Evolutionary conservation across 495 filamentous ascomycete genomes (phyloP).

Genomic region (Penicillium lividum): DNA sequence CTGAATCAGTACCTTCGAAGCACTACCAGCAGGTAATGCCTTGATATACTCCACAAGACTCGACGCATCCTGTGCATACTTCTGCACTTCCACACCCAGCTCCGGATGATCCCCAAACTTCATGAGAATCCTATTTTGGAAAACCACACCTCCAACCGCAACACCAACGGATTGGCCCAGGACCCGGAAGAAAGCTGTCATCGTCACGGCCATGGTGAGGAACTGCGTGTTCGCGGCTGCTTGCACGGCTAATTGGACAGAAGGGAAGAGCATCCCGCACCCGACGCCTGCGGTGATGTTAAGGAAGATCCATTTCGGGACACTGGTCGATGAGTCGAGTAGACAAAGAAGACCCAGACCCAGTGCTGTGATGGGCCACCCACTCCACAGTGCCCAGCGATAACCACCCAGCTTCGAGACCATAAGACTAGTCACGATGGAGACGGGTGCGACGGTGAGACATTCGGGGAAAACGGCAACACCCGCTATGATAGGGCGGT

Average conservation of each 20-base stretch:
- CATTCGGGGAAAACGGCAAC: conserved; percentile 34
- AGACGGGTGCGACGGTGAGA: conserved; percentile 10
- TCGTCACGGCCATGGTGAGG: conserved; percentile 52
- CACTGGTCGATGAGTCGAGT: conserved; percentile 42
- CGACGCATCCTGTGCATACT: conserved; percentile 16
- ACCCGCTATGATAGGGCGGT: background rate
- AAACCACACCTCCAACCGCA: conserved; percentile 57
- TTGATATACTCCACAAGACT: conserved; percentile 35
- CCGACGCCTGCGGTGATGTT: conserved; percentile 49
- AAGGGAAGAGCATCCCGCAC: conserved; percentile 56
- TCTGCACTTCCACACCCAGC: conserved; percentile 5
- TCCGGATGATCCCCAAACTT: conserved; percentile 10
- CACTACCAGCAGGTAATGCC: conserved; percentile 15
- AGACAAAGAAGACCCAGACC: conserved; percentile 49
- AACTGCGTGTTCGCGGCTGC: conserved; percentile 42
- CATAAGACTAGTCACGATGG: conserved; percentile 37
- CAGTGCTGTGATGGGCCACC: conserved; percentile 53
- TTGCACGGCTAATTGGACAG: conserved; percentile 55
- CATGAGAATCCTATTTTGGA: conserved; percentile 46
- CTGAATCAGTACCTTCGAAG: conserved; percentile 6
- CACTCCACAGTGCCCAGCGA: conserved; percentile 55
- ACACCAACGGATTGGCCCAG: conserved; percentile 62
- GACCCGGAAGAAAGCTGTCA: conserved; percentile 60
- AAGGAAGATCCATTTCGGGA: conserved; percentile 48
- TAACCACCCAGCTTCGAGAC: conserved; percentile 50